Base-by-base conservation (phyloP, 768 basidiomycete genomes). In the Trichaptum fuscoviolaceum region DNA sequence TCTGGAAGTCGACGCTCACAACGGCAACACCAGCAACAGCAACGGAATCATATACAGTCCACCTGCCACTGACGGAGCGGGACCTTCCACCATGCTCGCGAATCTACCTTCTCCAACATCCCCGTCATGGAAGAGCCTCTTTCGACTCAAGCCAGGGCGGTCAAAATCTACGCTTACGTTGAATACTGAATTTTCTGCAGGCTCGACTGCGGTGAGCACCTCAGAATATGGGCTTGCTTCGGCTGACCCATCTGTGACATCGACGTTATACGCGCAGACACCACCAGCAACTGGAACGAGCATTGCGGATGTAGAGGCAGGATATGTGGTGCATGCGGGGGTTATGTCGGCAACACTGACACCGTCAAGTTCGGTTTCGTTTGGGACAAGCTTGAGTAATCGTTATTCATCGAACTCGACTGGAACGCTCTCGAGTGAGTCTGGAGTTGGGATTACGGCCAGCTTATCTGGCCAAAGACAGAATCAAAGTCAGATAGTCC, bases 101-200 rank as follows among this genome's bases (percentile, higher is more conserved):
- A 34, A 25, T 34, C 61, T 66, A 35, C 59, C 59, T 25, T 66
- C 63, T 17, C 63, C 52, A 24, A 34, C 63, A n/a, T 66, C 65
- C 4, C 71, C 70, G 58, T 73, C 80, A 63, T 93, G 91, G 91
- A 92, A 87, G 77, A 86, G 89, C 24, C 83, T 92, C 68, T 87
- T 93, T 78, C 86, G 90, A 68, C 79, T 92, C 66, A 86, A 52
- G 42, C 42, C 42, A 79, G 91, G 87, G 77, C 77, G 82, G 35
- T 69, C 79, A 25, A 73, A 70, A 57, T 73, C 85, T 60, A 74
- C 83, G 23, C 76, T 87, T 65, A 73, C 83, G 61, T 77, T 87
- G 66, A 84, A 90, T 75, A 83, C 86, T 67, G 75, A 76, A 69
- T 61, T 61, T 34, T 25, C 25, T 61, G 25, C 59, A 23, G 59